phyloP scores from a whole-genome alignment of 129 eudicot genomes.

The Apium graveolens region DNA sequence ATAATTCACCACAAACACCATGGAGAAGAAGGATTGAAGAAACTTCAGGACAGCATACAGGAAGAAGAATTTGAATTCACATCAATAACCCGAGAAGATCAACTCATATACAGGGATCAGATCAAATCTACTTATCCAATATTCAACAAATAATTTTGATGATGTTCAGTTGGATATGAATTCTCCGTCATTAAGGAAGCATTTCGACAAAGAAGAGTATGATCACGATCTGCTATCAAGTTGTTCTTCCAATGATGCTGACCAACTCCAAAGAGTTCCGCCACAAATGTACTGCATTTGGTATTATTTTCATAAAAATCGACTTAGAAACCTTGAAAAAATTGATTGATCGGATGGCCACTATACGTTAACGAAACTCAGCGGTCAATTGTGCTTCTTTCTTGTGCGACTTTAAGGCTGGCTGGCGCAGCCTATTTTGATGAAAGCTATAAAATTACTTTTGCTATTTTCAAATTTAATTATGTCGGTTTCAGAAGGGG shows the following conservation, averaged over 20 bases:
- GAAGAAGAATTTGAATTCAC: slow-evolving; percentile 46
- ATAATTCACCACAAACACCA: neutral
- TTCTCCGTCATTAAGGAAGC: slow-evolving; percentile 40
- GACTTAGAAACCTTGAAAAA: too few relatives aligned
- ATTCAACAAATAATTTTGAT: slow-evolving; percentile 26
- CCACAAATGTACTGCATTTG: slow-evolving; percentile 65
- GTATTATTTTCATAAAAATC: too few relatives aligned
- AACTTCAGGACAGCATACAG: neutral
- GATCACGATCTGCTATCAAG: slow-evolving; percentile 47
- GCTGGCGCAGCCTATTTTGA: too few relatives aligned
- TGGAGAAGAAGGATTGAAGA: neutral
- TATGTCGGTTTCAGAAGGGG: too few relatives aligned
- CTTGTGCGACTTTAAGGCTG: too few relatives aligned
- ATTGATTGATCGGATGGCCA: too few relatives aligned
- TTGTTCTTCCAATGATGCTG: slow-evolving; percentile 40
- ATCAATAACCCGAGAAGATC: slow-evolving; percentile 15
- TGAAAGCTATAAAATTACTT: too few relatives aligned
- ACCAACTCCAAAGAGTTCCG: slow-evolving; percentile 51
- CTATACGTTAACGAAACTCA: too few relatives aligned
- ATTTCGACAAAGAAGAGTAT: slow-evolving; percentile 30
- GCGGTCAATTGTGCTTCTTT: too few relatives aligned
- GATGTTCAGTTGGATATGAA: neutral
- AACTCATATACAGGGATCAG: slow-evolving; percentile 39
- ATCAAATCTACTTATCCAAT: slow-evolving; percentile 47
- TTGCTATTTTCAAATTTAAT: too few relatives aligned